Evolutionary conservation across 768 basidiomycete species (phyloP), one percentile per base, ranked within the genome.

Genomic region (Mycena polygramma): DNA sequence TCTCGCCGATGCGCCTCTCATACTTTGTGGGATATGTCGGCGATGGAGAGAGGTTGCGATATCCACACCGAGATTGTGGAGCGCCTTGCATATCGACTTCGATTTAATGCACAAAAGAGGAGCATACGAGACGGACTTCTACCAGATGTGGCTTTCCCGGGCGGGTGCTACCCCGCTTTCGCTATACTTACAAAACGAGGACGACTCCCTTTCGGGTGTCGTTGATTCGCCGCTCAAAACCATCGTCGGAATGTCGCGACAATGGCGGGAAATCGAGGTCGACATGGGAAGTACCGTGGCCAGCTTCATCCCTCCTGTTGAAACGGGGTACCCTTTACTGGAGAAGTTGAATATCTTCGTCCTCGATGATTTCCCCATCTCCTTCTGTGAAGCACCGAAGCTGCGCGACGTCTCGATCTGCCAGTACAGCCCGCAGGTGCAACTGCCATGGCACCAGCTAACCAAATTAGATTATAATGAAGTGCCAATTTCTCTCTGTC

Each of bases 1-100:
- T 15, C 17, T 41, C 41, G 19, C 9, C 15, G 57, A 55, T 19
- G 72, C 74, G 7, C 72, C 74, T 7, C 62, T 75, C 17, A 37
- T 75, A 6, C 72, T 75, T 13, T 66, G 72, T 45, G 51, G 59
- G 37, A 39, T 75, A 17, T 60, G 65, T 37, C 68, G 62, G 20
- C 41, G 49, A 17, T 75, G 72, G 72, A 66, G 72, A 30, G 36
- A 52, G 4, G 26, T 62, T 7, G 68, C 72, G 13, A 20, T 67
- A 5, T 59, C 72, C 5, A 69, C 70, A 26, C 67, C 72, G 6
- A 36, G 35, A 26, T 57, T 75, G 24, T 75, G 72, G 72, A 49
- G 46, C n/a, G 71, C 68, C 8, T 43, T 75, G 35, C 36, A 13
- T 14, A 3, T 49, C 35, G 26, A 41, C 10, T 7, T 14, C 20